A percentile compares a stretch with the other conserved stretches of the same genome.
These are phyloP conservation scores for Gracilariopsis chorda DNA, from an alignment of 23 red algal species.

Conservation along the genomic window DNA sequence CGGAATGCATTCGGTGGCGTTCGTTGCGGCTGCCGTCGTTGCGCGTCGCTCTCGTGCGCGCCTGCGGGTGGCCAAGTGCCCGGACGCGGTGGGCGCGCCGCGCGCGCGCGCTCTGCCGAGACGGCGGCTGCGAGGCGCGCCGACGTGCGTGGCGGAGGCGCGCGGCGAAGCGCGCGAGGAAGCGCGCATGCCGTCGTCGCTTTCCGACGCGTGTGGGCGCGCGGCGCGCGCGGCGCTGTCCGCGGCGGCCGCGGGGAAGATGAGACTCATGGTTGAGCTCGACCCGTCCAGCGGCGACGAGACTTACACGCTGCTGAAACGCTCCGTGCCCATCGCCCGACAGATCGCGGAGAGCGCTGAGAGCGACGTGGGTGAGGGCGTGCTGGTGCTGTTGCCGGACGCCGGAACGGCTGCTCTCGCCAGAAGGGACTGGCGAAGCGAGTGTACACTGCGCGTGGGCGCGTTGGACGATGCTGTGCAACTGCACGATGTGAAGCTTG, in stretches of 20 bases:
- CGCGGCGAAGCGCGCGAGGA: not conserved
- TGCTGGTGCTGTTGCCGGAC: constrained; percentile 75
- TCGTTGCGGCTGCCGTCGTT: not conserved
- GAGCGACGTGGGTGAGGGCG: not conserved
- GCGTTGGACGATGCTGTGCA: constrained; percentile 20
- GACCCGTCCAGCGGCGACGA: constrained; percentile 81
- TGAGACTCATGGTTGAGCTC: constrained; percentile 65
- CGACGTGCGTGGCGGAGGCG: not conserved
- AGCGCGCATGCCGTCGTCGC: constrained; percentile 44
- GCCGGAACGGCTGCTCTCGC: constrained; percentile 83
- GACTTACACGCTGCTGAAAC: constrained; percentile 86
- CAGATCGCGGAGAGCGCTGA: constrained; percentile 11
- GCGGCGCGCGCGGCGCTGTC: constrained; percentile 19
- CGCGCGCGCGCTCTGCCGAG: not conserved
- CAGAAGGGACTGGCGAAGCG: constrained; percentile 43
- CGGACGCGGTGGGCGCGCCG: not conserved
- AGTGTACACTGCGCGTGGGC: not conserved
- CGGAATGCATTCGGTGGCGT: no score
- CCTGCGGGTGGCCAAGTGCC: not conserved
- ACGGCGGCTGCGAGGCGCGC: not conserved
- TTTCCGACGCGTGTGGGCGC: constrained; percentile 16
- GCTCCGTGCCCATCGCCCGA: constrained; percentile 62
- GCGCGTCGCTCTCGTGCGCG: not conserved
- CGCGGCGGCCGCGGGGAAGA: constrained; percentile 5
- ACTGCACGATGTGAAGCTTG: not conserved